Conservation (phyloP, 345 rosid species). For the Noccaea bulbosa region DNA sequence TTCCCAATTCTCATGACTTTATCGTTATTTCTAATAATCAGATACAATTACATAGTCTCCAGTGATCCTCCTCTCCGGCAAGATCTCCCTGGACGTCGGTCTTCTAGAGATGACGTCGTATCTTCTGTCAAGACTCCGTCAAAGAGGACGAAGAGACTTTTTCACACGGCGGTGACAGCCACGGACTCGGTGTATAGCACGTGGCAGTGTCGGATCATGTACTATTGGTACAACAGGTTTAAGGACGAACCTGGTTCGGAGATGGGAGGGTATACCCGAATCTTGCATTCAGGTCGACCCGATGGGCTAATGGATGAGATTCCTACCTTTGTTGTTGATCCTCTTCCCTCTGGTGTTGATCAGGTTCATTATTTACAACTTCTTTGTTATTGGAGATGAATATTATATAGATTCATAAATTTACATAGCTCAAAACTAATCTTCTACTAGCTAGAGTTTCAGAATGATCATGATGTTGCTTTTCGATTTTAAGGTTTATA, state of each 20-base stretch:
- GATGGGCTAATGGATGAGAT: slow-evolving; percentile 89
- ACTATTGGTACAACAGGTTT: slow-evolving; percentile 94
- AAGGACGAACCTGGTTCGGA: slow-evolving; percentile 61
- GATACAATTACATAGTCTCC: slow-evolving; percentile 82
- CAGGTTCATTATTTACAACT: slow-evolving; percentile 53
- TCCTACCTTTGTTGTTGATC: slow-evolving; percentile 92
- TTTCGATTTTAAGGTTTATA: background rate
- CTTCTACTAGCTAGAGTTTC: background rate
- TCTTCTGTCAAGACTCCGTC: slow-evolving; percentile 46
- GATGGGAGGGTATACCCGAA: slow-evolving; percentile 98
- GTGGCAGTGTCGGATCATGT: slow-evolving; percentile 97
- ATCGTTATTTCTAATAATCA: slow-evolving; percentile 81
- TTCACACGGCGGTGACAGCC: slow-evolving; percentile 97
- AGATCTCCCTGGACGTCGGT: slow-evolving; percentile 73
- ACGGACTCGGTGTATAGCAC: slow-evolving; percentile 90
- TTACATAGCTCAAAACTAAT: background rate
- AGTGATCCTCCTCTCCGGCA: slow-evolving; percentile 80
- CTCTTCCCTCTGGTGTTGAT: slow-evolving; percentile 91
- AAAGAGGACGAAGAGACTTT: slow-evolving; percentile 52
- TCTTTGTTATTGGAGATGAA: background rate
- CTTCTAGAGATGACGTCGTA: slow-evolving; percentile 60
- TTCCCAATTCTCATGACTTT: slow-evolving; percentile 64
- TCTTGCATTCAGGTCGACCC: slow-evolving; percentile 89
- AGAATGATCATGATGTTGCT: background rate
- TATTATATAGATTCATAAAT: background rate